Evolutionary conservation across 371 early-diverging fungal species (phyloP).

Genomic region (Haplosporangium sp.): DNA sequence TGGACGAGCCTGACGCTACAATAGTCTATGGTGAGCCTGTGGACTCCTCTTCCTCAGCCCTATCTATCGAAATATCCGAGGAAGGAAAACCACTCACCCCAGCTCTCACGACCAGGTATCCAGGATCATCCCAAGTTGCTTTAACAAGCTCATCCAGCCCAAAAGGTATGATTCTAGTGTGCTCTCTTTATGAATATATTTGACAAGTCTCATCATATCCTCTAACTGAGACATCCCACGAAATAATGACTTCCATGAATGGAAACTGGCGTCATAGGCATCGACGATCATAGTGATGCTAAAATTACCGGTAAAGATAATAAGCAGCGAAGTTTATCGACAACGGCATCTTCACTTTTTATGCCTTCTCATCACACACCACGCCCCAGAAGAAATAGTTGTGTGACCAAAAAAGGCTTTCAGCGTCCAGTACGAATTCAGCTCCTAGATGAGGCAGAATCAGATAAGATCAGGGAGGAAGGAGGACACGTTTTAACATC

Average conservation of each 20-base stretch:
- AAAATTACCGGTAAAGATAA: not conserved
- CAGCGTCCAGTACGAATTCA: slow-evolving; percentile 43
- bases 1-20: slow-evolving; percentile 29
- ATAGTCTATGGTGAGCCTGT: slow-evolving; percentile 28
- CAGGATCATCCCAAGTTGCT: slow-evolving; percentile 5
- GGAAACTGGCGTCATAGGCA: not conserved
- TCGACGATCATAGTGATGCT: not conserved
- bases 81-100: slow-evolving; percentile 4
- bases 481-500: slow-evolving; percentile 15
- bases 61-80: slow-evolving; percentile 7
- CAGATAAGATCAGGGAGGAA: slow-evolving; percentile 25
- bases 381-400: slow-evolving; percentile 8
- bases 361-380: slow-evolving; percentile 15
- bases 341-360: slow-evolving; percentile 19
- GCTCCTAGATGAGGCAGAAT: slow-evolving; percentile 43
- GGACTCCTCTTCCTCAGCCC: slow-evolving; percentile 18
- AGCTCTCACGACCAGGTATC: slow-evolving; percentile 12
- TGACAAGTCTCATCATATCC: not conserved
- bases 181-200: not conserved
- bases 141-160: not conserved
- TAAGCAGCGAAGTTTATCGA: not conserved
- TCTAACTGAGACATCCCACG: not conserved
- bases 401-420: slow-evolving; percentile 21
- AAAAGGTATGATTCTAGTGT: slow-evolving; percentile 4
- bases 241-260: not conserved